These are phyloP conservation scores for Saprolegnia parasitica DNA, from an alignment of 352 stramenopile species.

Conservation along the genomic window DNA sequence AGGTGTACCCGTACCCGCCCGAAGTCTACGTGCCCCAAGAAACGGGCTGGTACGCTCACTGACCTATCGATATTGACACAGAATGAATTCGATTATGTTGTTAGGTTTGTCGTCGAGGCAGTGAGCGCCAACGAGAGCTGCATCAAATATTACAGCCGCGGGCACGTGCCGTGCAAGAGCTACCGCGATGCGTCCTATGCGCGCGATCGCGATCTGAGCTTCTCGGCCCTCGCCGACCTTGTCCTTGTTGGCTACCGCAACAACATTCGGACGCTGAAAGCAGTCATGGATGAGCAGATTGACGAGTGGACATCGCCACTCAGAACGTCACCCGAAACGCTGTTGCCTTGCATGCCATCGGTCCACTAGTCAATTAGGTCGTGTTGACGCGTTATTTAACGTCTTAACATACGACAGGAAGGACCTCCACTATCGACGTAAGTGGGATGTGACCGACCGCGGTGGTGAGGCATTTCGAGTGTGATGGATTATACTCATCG, in stretches of 20 bases:
- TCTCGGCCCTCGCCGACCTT: background rate
- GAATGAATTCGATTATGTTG: no score
- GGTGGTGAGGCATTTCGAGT: no score
- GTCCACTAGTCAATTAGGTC: no score
- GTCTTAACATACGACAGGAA: no score
- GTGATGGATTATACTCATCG: no score
- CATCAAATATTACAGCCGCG: background rate
- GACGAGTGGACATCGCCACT: no score
- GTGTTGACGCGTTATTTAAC: no score
- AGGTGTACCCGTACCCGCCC: background rate
- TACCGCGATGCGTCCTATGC: background rate
- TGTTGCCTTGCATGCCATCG: no score
- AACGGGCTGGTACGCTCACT: constrained; percentile 18
- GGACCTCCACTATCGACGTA: no score
- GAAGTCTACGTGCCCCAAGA: constrained; percentile 14
- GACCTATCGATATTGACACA: background rate
- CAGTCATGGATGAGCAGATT: no score
- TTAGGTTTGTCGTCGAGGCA: background rate
- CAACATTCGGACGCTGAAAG: background rate
- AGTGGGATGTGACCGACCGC: no score
- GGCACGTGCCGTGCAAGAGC: constrained; percentile 8
- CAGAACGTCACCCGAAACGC: no score
- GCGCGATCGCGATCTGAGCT: background rate
- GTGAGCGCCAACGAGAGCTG: background rate
- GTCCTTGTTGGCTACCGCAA: background rate